Conservation (phyloP, 2,329 filamentous ascomycete species). For the Cladosporium sp. region DNA sequence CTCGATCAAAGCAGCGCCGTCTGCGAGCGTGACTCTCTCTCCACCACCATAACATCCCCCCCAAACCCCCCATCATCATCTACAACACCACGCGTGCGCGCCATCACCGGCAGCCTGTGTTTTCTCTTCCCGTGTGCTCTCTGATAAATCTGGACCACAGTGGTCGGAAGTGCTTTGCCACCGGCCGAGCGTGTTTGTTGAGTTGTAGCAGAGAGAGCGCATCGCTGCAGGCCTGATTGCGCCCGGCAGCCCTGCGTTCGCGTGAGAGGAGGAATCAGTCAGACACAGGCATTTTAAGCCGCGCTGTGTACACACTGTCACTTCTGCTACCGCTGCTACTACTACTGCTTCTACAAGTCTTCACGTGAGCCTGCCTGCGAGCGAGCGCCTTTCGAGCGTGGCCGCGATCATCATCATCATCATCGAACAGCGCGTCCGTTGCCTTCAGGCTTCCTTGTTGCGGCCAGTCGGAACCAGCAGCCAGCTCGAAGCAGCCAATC, state of each 20-base stretch:
- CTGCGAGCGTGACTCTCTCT: constrained; percentile 7
- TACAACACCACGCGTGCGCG: constrained; percentile 15
- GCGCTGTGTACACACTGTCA: constrained; percentile 20
- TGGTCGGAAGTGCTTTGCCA: constrained; percentile 9
- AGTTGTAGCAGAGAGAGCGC: constrained; percentile 19
- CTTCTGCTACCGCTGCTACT: neutral
- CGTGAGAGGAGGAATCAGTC: constrained; percentile 18
- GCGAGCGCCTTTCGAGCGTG: constrained; percentile 19
- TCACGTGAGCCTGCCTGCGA: constrained; percentile 18
- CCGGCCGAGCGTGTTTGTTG: constrained; percentile 10
- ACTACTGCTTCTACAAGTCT: constrained; percentile 6
- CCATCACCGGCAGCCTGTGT: constrained; percentile 15
- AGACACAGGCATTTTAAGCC: constrained; percentile 22
- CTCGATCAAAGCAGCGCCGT: constrained; percentile 10
- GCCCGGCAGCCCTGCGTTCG: constrained; percentile 16
- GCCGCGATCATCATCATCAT: constrained; percentile 13
- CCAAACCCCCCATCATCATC: constrained; percentile 16
- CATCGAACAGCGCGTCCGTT: constrained; percentile 1
- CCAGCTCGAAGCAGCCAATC: constrained; percentile 7
- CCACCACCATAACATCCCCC: constrained; percentile 17
- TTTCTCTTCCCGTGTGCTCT: constrained; percentile 7
- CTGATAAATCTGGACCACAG: constrained; percentile 18
- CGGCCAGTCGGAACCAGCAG: constrained; percentile 1
- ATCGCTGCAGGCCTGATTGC: constrained; percentile 19
- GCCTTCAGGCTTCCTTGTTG: constrained; percentile 6